Evolutionary conservation across 2,329 filamentous ascomycete species (phyloP), one percentile per base, ranked within the genome.

Genomic region (Capronia coronata): DNA sequence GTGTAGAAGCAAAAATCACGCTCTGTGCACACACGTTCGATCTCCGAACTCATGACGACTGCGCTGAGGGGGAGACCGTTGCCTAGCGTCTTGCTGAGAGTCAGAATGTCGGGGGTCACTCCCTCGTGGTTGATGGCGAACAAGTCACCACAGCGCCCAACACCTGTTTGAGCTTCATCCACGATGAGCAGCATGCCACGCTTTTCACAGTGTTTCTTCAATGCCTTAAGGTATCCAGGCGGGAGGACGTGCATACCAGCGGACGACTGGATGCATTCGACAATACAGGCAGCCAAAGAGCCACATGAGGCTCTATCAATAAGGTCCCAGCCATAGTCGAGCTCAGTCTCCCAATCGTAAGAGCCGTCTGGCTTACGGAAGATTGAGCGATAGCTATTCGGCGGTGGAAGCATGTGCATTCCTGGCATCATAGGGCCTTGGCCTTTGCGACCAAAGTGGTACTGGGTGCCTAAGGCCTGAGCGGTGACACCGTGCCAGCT

Each of bases 281-380:
- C 64, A 47, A 84, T 78, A 25, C 80, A 75, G 0, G 81, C 81
- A 0, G 81, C 80, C 0, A 84, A 70, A 0, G 79, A 82, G 0
- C 80, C 81, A 48, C 73, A 75, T 1, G 74, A 79, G 47, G 78
- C 74, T 38, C 72, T 68, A 52, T 85, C 80, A 16, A 85, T 69
- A 64, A 84, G 68, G 14, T 68, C 68, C 72, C 78, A 84, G 3
- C 78, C 79, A 57, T 77, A 84, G 9, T 80, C 73, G 11, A 85
- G 65, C 61, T 85, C 82, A 0, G 77, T 75, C 56, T 80, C 70
- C 81, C 81, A 85, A 61, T 85, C 80, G 54, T 85, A 79, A 0
- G 72, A 72, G 1, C 79, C 79, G 54, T 84, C 79, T 0, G 73
- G 18, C 29, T 75, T 72, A 8, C 76, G 72, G 63, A 85, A 85